phyloP scores from a whole-genome alignment of 257 asterid genomes.

The Eucommia ulmoides region DNA sequence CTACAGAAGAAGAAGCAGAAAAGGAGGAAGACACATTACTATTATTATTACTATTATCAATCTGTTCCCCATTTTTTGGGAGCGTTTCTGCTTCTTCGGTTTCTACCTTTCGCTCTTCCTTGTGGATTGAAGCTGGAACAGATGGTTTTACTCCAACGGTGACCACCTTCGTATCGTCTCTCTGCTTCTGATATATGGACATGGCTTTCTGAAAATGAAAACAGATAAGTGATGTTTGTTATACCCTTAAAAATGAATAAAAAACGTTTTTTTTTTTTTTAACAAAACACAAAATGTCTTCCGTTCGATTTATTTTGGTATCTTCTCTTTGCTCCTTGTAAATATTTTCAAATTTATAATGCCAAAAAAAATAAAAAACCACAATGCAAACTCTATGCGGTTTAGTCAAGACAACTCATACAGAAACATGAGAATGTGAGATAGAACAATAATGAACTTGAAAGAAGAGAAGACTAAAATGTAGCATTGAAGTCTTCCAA shows the following conservation, averaged over 20 bases:
- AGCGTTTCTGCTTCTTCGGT: constrained; percentile 10
- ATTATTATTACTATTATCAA: constrained; percentile 32
- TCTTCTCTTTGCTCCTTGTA: not conserved
- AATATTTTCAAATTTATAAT: no score
- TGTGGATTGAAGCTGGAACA: constrained; percentile 5
- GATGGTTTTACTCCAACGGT: constrained; percentile 17
- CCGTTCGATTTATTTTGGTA: no score
- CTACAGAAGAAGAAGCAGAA: constrained; percentile 50
- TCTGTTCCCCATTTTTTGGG: constrained; percentile 17
- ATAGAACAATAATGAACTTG: no score
- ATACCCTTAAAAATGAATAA: not conserved
- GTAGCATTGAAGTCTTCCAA: no score
- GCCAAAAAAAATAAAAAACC: no score
- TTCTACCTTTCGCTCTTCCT: not conserved
- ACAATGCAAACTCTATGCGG: no score
- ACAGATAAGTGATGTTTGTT: not conserved
- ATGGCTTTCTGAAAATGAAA: constrained; percentile 57
- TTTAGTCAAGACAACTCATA: no score
- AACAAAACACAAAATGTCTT: not conserved
- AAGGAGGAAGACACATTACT: constrained; percentile 35
- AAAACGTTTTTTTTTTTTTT: not conserved
- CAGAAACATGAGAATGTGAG: no score
- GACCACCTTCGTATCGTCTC: constrained; percentile 18
- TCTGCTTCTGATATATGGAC: constrained; percentile 59
- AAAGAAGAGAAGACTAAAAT: no score